phyloP scores from a whole-genome alignment of 2,329 filamentous ascomycete genomes.

The Tolypocladium pustulatum region DNA sequence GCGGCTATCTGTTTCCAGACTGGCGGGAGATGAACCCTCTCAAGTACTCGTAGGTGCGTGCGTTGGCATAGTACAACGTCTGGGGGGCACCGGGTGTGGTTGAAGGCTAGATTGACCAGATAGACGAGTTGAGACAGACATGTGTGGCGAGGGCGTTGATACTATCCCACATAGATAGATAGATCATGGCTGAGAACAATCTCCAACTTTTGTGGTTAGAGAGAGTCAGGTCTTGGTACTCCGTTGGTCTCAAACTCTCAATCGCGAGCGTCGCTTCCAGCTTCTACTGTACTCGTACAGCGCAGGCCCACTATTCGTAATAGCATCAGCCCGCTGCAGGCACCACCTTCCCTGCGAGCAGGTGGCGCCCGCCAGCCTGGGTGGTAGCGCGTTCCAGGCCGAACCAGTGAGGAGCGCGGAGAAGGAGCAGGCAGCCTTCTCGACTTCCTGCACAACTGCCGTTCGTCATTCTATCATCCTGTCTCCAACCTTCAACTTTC shows the following conservation, averaged over 20 bases:
- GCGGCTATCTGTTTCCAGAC: conserved; percentile 34
- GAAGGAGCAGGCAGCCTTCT: not conserved
- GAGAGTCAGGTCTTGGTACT: not conserved
- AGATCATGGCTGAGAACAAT: not conserved
- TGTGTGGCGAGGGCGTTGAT: not conserved
- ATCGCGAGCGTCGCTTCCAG: too few species aligned
- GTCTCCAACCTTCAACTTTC: not conserved
- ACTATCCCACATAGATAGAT: not conserved
- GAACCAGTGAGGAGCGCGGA: not conserved
- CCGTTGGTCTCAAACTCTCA: not conserved
- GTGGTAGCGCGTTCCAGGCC: not conserved
- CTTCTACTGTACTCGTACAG: too few species aligned
- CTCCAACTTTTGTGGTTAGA: not conserved
- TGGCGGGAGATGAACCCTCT: conserved; percentile 26
- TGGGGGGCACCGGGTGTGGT: not conserved
- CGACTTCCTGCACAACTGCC: not conserved
- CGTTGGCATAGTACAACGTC: not conserved
- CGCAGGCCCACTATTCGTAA: not conserved
- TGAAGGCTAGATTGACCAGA: not conserved
- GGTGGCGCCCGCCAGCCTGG: not conserved
- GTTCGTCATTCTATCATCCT: not conserved
- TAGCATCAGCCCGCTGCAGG: not conserved
- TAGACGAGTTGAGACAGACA: not conserved
- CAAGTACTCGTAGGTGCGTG: not conserved
- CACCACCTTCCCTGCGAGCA: not conserved